A percentile compares a stretch with the other conserved stretches of the same genome.
phyloP scores from a whole-genome alignment of 2,329 filamentous ascomycete genomes.

The Beauveria asiatica region DNA sequence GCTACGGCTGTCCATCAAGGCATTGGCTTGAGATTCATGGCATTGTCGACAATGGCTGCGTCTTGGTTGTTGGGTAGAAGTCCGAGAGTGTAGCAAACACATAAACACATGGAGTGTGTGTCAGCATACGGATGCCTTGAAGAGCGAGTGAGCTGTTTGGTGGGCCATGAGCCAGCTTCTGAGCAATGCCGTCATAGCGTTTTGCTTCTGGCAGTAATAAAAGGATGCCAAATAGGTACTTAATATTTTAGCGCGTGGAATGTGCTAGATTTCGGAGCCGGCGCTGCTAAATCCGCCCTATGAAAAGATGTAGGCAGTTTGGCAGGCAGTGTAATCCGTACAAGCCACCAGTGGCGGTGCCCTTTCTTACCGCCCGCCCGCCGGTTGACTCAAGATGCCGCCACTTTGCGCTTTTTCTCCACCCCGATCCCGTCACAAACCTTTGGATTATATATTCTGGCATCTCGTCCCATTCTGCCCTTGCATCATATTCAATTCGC shows the following conservation, averaged over 20 bases:
- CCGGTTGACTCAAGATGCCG: constrained; percentile 29
- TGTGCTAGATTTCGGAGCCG: constrained; percentile 2
- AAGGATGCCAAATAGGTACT: background rate
- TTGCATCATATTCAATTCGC: background rate
- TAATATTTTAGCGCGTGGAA: background rate
- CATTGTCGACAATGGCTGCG: background rate
- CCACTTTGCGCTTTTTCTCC: background rate
- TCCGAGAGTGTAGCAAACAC: background rate
- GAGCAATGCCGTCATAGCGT: constrained; percentile 7
- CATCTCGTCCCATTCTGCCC: background rate
- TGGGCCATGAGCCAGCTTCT: background rate
- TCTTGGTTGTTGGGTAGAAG: background rate
- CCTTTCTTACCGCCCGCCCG: constrained; percentile 14
- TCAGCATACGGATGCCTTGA: background rate
- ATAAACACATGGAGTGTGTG: background rate
- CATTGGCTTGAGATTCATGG: background rate
- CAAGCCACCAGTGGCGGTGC: constrained; percentile 18
- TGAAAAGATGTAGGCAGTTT: too few species aligned
- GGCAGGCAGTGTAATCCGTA: too few species aligned
- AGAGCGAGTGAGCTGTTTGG: background rate
- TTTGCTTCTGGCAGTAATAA: background rate
- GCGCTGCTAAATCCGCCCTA: background rate
- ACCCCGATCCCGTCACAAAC: constrained; percentile 19
- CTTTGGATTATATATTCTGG: constrained; percentile 14
- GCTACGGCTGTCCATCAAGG: background rate